Percentiles rank a stretch among this genome's conserved stretches.
phyloP scores from a whole-genome alignment of 768 basidiomycete species.

The Russula compacta region DNA sequence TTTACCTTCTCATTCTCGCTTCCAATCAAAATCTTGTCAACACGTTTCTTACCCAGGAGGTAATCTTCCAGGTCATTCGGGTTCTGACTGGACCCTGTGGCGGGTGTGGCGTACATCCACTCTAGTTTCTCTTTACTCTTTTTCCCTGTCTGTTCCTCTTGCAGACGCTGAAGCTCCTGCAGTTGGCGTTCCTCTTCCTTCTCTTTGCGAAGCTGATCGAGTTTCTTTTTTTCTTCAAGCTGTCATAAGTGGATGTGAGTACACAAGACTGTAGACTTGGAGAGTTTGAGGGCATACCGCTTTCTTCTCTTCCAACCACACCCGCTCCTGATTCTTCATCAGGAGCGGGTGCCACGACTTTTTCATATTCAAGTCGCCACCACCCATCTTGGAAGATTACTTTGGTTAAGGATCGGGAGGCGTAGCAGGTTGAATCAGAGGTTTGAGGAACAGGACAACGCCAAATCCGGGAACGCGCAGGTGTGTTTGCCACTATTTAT shows the following conservation, averaged over 20 bases:
- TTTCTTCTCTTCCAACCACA: conserved; percentile 98
- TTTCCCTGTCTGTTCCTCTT: conserved; percentile 92
- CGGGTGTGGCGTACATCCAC: conserved; percentile 99
- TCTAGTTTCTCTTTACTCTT: conserved; percentile 91
- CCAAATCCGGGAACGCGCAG: background rate
- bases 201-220: conserved; percentile 94
- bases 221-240: conserved; percentile 98
- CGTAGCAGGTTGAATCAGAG: conserved; percentile 8
- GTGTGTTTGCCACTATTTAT: conserved; percentile 10
- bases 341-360: conserved; percentile 99
- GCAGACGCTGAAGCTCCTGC: conserved; percentile 90
- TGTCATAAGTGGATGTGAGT: conserved; percentile 26
- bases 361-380: conserved; percentile 98
- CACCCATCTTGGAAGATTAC: conserved; percentile 72
- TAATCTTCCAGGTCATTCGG: conserved; percentile 94
- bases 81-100: conserved; percentile 78
- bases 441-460: background rate
- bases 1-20: conserved; percentile 84
- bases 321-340: conserved; percentile 96
- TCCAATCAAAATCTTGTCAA: conserved; percentile 89
- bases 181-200: conserved; percentile 96
- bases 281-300: conserved; percentile 51
- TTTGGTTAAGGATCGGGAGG: conserved; percentile 20
- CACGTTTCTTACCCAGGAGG: conserved; percentile 92
- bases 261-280: background rate